Evolutionary conservation across 352 stramenopile genomes (phyloP), one percentile per base, ranked within the genome.

Genomic region (Pythium plurisporium): DNA sequence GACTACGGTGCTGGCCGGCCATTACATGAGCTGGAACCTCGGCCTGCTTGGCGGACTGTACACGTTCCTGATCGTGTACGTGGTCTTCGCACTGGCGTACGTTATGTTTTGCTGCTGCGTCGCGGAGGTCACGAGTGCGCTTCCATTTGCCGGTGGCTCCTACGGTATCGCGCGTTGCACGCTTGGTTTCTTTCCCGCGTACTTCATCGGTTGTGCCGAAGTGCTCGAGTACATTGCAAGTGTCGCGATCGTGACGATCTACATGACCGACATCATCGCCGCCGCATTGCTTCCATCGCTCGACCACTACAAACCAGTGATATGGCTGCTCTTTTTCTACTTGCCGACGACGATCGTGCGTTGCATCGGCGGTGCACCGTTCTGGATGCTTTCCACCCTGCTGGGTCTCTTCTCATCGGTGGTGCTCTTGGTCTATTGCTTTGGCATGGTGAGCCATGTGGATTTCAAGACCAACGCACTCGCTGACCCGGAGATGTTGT

Each of bases 1-100:
- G 26, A 61, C 67, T 1, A 74, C 72, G 40, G 59, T 64, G 2
- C 40, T 75, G 22, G 67, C 59, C 26, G 67, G 67, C 15, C 67
- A 75, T 45, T 72, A 70, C 41, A 66, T 61, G 27, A 62, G 37
- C 12, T 75, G 67, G 67, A 75, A 75, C 55, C 55, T 22, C 23
- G 63, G 63, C 2, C 51, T 74, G 8, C 30, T 52, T 22, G 57
- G 46, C 7, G 67, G 67, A 15, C 43, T 70, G 0, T 65, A 58
- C 46, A 64, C 46, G 34, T 66, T 55, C 47, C 37, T 61, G 36
- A 36, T 72, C 44, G 53, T 56, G 36, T 54, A 67, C 22, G 44
- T 66, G n/a, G 38, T 74, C 20, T 36, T 70, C 11, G 58, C 49
- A 22, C 30, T 46, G 19, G 67, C 63, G 0, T 74, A 69, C 44